These are phyloP conservation scores for Xylaria venustula DNA, from an alignment of 495 filamentous ascomycete genomes.

Conservation along the genomic window DNA sequence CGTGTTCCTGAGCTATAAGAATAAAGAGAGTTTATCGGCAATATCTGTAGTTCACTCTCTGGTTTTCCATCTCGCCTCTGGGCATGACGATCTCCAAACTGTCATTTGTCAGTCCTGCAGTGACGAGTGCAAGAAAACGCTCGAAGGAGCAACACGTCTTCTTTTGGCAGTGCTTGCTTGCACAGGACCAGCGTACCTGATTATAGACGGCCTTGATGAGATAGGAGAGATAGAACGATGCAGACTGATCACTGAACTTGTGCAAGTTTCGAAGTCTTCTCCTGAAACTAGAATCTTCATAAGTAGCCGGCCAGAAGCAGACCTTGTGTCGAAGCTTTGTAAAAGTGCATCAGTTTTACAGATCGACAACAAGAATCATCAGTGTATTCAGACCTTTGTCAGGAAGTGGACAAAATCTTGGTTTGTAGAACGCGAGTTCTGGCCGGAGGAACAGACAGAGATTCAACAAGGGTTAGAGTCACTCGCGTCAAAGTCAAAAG, in stretches of 20 bases:
- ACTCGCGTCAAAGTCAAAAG: not conserved
- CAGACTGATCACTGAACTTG: constrained; percentile 14
- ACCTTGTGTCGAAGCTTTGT: not conserved
- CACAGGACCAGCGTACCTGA: constrained; percentile 20
- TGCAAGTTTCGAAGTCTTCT: not conserved
- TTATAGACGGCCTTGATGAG: constrained; percentile 32
- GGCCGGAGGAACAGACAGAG: not conserved
- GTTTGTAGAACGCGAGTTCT: not conserved
- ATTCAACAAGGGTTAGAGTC: not conserved
- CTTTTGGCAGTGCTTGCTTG: constrained; percentile 9
- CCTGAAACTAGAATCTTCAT: not conserved
- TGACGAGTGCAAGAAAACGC: not conserved
- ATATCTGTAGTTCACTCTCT: not conserved
- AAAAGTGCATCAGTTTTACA: not conserved
- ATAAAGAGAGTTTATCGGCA: not conserved
- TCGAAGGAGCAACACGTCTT: not conserved
- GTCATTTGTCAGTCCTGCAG: not conserved
- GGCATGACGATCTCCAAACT: not conserved
- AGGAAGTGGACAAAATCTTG: not conserved
- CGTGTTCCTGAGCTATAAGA: not conserved
- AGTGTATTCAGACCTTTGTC: not conserved
- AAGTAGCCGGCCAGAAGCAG: not conserved
- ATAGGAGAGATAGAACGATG: constrained; percentile 24
- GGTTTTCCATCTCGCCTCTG: not conserved
- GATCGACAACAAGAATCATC: not conserved